Base-by-base conservation (phyloP, 2,329 filamentous ascomycete species). In the Clarireedia homoeocarpa region DNA sequence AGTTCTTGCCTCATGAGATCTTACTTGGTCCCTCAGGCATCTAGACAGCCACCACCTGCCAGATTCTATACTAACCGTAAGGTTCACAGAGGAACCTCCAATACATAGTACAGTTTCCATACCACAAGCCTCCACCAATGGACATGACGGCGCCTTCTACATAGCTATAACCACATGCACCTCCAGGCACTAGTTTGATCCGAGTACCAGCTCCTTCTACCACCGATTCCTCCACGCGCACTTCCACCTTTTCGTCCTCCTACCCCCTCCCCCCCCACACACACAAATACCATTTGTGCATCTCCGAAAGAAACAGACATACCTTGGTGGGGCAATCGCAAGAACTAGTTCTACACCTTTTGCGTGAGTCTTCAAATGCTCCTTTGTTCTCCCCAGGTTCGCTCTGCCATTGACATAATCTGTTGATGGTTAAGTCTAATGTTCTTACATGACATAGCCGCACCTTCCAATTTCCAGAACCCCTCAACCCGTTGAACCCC, bases 311-410 rank as follows among this genome's bases (percentile, higher is more conserved):
- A 60, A 63, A 54, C 58, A 59, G 42, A 61, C 61, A 15, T n/a
- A 62, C 61, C 59, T 66, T 68, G 63, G 66, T 67, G 66, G 66
- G 66, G 66, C 65, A 69, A 56, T 44, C 52, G 52, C 52, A 39
- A 55, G 45, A 55, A 55, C 36, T 50, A 50, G 15, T 55, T 42
- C 52, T 55, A 55, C 46, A 24, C 40, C 52, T 44, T 50, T 44
- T 44, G 52, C 48, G 52, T 50, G 45, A 49, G 52, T 55, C 46
- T 23, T 47, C 38, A 36, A 49, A 36, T 55, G 46, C 27, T 44
- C n/a, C 34, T 24, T 34, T 24, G 38, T 34, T 17, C 24, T 36
- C 52, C 39, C 23, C 36, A 23, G 4, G 34, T 50, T 17, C 24
- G n/a, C 17, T 34, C 36, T 27, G 12, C 45, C 52, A 27, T 55